These are phyloP conservation scores for Violaceomyces palustris DNA, from an alignment of 1,284 basidiomycete genomes.

Conservation along the genomic window DNA sequence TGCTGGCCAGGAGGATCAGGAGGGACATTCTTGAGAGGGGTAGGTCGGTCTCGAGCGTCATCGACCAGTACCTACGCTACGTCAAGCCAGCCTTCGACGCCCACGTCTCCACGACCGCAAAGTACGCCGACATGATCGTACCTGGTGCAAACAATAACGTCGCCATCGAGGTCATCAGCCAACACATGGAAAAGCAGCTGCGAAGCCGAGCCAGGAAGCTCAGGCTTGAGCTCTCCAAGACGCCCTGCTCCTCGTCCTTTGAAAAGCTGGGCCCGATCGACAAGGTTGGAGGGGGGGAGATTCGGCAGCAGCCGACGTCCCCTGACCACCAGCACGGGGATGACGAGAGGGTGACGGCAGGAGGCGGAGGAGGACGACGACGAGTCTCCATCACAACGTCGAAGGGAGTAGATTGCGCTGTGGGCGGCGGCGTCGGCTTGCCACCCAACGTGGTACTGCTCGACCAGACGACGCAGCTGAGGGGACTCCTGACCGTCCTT, in stretches of 20 bases:
- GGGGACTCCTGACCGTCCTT: conserved; percentile 66
- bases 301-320: too few species aligned
- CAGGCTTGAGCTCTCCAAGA: conserved; percentile 34
- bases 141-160: conserved; percentile 50
- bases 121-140: conserved; percentile 66
- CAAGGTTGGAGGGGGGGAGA: not conserved
- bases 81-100: conserved; percentile 84
- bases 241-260: conserved; percentile 9
- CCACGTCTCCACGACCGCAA: conserved; percentile 83
- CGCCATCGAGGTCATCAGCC: conserved; percentile 87
- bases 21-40: conserved; percentile 85
- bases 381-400: too few species aligned
- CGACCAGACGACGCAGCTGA: conserved; percentile 73
- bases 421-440: conserved; percentile 5
- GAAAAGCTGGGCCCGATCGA: not conserved
- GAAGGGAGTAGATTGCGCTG: too few species aligned
- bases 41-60: conserved; percentile 74
- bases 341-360: too few species aligned
- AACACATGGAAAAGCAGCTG: conserved; percentile 80
- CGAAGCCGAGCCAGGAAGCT: conserved; percentile 19
- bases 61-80: conserved; percentile 88
- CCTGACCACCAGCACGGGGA: conserved; percentile 2
- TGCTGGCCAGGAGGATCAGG: conserved; percentile 86
- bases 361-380: too few species aligned
- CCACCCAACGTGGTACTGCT: conserved; percentile 65